Percentiles rank a stretch among this genome's conserved stretches.
These are phyloP conservation scores for Kodamaea sp. DNA, from an alignment of 1,139 yeast genomes.

Conservation along the genomic window DNA sequence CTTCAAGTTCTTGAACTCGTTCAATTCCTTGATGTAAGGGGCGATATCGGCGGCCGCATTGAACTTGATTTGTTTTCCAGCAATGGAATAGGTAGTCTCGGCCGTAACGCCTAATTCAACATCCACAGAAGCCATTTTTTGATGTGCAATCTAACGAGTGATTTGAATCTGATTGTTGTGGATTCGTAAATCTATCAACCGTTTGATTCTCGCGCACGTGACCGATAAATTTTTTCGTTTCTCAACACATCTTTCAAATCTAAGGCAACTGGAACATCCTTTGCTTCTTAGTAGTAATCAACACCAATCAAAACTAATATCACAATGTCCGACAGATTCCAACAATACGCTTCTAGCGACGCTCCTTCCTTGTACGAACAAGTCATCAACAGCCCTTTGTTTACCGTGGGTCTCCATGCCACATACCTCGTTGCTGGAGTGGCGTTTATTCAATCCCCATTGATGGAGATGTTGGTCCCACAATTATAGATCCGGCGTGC, in stretches of 20 bases:
- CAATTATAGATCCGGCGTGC: conserved; percentile 44
- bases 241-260: conserved; percentile 3
- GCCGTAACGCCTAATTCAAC: conserved; percentile 32
- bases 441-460: conserved; percentile 71
- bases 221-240: conserved; percentile 3
- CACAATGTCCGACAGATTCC: conserved; percentile 21
- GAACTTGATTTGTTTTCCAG: conserved; percentile 78
- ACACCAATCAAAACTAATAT: neutral
- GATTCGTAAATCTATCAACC: too few relatives aligned
- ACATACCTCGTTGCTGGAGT: conserved; percentile 71
- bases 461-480: conserved; percentile 81
- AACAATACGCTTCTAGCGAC: conserved; percentile 14
- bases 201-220: too few relatives aligned
- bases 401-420: conserved; percentile 63
- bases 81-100: conserved; percentile 53
- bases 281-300: too few relatives aligned
- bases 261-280: too few relatives aligned
- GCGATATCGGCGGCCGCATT: conserved; percentile 72
- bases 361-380: conserved; percentile 47
- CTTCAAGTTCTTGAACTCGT: conserved; percentile 38
- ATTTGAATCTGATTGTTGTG: too few relatives aligned
- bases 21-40: conserved; percentile 59
- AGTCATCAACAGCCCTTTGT: conserved; percentile 62
- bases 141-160: too few relatives aligned
- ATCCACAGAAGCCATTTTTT: conserved; percentile 24